Percentiles rank a stretch among this genome's conserved stretches.
phyloP scores from a whole-genome alignment of 208 protist genomes.

The Wallacemonas sp. region DNA sequence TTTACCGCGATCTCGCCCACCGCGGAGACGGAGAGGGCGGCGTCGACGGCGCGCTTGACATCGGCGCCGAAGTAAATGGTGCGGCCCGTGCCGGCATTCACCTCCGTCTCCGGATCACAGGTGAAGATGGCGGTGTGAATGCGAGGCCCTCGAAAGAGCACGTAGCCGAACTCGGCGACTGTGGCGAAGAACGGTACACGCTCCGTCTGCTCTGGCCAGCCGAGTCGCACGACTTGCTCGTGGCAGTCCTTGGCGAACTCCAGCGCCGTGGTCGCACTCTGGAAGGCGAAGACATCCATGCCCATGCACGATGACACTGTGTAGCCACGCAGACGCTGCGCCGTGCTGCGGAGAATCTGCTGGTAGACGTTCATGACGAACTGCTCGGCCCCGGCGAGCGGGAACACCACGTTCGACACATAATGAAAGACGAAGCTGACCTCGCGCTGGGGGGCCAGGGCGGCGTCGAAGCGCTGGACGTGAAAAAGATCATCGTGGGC shows the following conservation, averaged over 20 bases:
- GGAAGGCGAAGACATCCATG: constrained; percentile 78
- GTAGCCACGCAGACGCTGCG: constrained; percentile 45
- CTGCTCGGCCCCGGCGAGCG: constrained; percentile 47
- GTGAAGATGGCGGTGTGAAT: constrained; percentile 86
- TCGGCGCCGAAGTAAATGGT: constrained; percentile 70
- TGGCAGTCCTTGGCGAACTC: constrained; percentile 74
- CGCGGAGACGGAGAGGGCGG: constrained; percentile 48
- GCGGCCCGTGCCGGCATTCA: constrained; percentile 66
- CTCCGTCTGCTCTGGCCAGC: constrained; percentile 47
- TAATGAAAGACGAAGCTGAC: constrained; percentile 84
- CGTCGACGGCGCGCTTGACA: constrained; percentile 49
- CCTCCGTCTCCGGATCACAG: constrained; percentile 64
- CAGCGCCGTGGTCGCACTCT: constrained; percentile 63
- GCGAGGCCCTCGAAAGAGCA: constrained; percentile 78
- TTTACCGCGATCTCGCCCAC: constrained; percentile 86
- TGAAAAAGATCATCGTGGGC: constrained; percentile 84
- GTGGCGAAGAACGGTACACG: constrained; percentile 31
- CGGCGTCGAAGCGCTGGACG: constrained; percentile 73
- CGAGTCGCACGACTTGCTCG: constrained; percentile 52
- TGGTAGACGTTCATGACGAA: constrained; percentile 76
- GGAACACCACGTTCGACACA: constrained; percentile 47
- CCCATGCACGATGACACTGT: constrained; percentile 46
- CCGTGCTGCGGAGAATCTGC: constrained; percentile 51
- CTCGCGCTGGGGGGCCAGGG: constrained; percentile 61
- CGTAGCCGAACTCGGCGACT: constrained; percentile 36